phyloP scores from a whole-genome alignment of 768 basidiomycete genomes.

The Obba rivulosa region DNA sequence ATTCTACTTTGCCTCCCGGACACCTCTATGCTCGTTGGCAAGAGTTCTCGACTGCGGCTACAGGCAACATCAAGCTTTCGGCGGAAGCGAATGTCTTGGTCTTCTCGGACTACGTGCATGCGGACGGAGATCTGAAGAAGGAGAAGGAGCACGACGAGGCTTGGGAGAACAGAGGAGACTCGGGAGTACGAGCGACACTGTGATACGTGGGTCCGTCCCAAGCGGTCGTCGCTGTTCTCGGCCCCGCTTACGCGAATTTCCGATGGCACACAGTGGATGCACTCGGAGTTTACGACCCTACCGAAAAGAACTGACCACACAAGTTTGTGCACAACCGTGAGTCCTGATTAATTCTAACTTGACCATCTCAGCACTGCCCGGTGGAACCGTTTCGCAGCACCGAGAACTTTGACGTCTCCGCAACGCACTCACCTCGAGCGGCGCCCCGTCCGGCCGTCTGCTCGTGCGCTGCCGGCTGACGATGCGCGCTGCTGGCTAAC shows the following conservation, averaged over 20 bases:
- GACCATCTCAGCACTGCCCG: conserved; percentile 48
- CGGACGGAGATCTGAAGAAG: conserved; percentile 65
- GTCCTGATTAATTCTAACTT: neutral
- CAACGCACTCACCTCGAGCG: conserved; percentile 49
- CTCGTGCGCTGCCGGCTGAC: conserved; percentile 52
- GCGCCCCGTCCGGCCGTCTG: conserved; percentile 59
- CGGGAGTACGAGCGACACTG: conserved; percentile 45
- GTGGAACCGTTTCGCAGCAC: conserved; percentile 44
- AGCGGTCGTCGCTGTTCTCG: conserved; percentile 67
- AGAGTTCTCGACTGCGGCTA: conserved; percentile 63
- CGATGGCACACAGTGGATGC: conserved; percentile 50
- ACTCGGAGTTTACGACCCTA: conserved; percentile 48
- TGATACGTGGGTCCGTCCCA: conserved; percentile 68
- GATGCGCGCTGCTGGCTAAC: conserved; percentile 70
- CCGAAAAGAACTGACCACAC: conserved; percentile 70
- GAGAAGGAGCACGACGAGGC: conserved; percentile 66
- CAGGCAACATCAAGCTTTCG: conserved; percentile 67
- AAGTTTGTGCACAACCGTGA: conserved; percentile 20
- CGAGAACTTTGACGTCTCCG: conserved; percentile 51
- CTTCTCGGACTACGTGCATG: conserved; percentile 81
- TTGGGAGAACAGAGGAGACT: conserved; percentile 68
- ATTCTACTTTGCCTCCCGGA: conserved; percentile 30
- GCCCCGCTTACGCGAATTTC: conserved; percentile 47
- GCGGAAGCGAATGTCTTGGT: conserved; percentile 55
- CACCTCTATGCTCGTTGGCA: conserved; percentile 47